Evolutionary conservation across 2,329 filamentous ascomycete genomes (phyloP).

Genomic region (Penicillium vulpinum): DNA sequence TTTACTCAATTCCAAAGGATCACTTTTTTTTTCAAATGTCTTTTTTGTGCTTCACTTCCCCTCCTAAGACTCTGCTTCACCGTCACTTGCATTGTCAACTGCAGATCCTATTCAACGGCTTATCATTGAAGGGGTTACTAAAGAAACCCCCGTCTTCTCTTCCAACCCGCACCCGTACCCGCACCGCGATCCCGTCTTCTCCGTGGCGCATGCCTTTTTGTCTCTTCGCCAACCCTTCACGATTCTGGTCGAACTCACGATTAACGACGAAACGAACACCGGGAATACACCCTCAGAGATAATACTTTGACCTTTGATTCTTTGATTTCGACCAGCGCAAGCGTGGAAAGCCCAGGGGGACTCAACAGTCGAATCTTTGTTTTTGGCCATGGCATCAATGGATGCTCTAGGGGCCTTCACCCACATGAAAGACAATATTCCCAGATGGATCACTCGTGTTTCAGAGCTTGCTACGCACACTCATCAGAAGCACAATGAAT

Average conservation of each 20-base stretch:
- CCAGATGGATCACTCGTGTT: slow-evolving; percentile 46
- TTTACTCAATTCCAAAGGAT: slow-evolving; percentile 16
- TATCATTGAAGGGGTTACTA: slow-evolving; percentile 1
- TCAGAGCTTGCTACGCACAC: slow-evolving; percentile 46
- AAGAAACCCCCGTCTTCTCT: neutral
- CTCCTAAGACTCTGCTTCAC: slow-evolving; percentile 12
- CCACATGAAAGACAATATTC: slow-evolving; percentile 46
- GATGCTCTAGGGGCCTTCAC: slow-evolving; percentile 49
- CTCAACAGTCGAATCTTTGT: neutral
- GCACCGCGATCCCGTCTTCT: neutral
- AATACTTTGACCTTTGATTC: neutral
- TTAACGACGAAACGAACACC: slow-evolving; percentile 20
- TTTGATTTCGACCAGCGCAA: neutral
- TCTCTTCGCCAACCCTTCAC: neutral
- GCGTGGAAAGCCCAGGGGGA: neutral
- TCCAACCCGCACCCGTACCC: neutral
- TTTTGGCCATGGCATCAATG: slow-evolving; percentile 27
- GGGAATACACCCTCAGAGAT: neutral
- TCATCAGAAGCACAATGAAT: slow-evolving; percentile 44
- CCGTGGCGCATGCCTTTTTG: neutral
- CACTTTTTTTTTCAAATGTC: slow-evolving; percentile 3
- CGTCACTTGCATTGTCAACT: slow-evolving; percentile 13
- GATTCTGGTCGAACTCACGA: slow-evolving; percentile 4
- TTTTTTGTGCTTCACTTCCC: slow-evolving; percentile 9
- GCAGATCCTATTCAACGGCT: neutral